Base-by-base conservation (phyloP, 345 rosid genomes). In the Populus euphratica region DNA sequence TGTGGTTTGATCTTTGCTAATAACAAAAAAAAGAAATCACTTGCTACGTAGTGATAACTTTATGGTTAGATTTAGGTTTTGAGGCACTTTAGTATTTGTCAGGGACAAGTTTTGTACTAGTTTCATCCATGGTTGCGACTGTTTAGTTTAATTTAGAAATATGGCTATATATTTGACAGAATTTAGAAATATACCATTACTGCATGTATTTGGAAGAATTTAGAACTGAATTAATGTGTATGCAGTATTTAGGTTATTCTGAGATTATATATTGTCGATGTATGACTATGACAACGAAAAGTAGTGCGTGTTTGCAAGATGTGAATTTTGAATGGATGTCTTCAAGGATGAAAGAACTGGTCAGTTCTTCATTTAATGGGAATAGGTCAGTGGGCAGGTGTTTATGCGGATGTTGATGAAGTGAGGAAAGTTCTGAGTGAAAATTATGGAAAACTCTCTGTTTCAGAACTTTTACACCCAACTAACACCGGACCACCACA, bases 381-480 rank as follows among this genome's bases (percentile, higher is more conserved):
- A 47, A 29, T 62, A 14, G 72, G 10, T 72, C 3, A 29, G 36
- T 79, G 7, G 23, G 98, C 83, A 91, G 98, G 99, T 38, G 87
- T 91, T 44, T 95, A 93, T 84, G 98, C 93, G 72, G 92, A 90
- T 74, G 85, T 83, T 67, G 82, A 69, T 35, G 93, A 90, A 61
- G 76, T 87, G 72, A 91, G 87, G 87, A 90, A 85, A 73, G 67
- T 77, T 76, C 83, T 93, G 56, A 83, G 85, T 56, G 86, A 87
- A 79, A 95, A 93, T 76, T 89, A 88, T 77, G 87, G 91, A 23
- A 86, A 89, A 16, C 69, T 86, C 12, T 83, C 95, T 21, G 77
- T 78, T 81, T 79, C 90, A 23, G 93, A 92, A 79, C 87, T 92
- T 25, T 25, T 25, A 25, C 27, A 25, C 27, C 27, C 27, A 25